phyloP scores from a whole-genome alignment of 768 basidiomycete genomes.

The Tubosaeta sp. region DNA sequence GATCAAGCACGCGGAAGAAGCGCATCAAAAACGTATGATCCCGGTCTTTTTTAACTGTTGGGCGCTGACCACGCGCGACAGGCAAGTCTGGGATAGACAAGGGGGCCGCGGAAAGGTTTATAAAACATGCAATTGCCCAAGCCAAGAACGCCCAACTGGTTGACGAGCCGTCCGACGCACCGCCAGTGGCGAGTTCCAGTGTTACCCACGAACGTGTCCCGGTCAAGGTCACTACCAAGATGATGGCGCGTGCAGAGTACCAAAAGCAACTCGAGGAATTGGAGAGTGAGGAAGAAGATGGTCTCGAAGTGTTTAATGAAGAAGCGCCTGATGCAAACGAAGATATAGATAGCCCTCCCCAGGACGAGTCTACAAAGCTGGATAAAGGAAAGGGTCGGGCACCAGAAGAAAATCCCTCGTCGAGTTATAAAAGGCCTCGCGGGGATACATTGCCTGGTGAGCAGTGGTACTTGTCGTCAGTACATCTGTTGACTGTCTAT shows the following conservation, averaged over 20 bases:
- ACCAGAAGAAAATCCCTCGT: constrained; percentile 20
- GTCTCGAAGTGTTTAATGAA: constrained; percentile 35
- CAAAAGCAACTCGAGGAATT: constrained; percentile 49
- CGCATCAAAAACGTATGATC: constrained; percentile 41
- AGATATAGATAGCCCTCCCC: background rate
- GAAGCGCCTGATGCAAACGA: constrained; percentile 4
- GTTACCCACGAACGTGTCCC: constrained; percentile 34
- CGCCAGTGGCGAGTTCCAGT: constrained; percentile 10
- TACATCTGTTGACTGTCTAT: background rate
- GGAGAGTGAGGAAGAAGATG: constrained; percentile 40
- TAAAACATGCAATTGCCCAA: constrained; percentile 76
- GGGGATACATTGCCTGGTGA: constrained; percentile 69
- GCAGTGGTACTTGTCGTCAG: background rate
- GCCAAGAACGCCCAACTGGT: constrained; percentile 37
- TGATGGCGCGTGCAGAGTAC: constrained; percentile 65
- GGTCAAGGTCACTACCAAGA: constrained; percentile 63
- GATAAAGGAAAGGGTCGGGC: constrained; percentile 38
- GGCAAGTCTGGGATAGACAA: constrained; percentile 60
- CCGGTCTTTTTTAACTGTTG: background rate
- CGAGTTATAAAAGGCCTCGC: constrained; percentile 47
- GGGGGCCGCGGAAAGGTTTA: constrained; percentile 75
- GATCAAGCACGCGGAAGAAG: constrained; percentile 69
- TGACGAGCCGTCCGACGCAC: constrained; percentile 26
- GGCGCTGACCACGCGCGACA: constrained; percentile 14
- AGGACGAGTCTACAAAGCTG: constrained; percentile 3